Evolutionary conservation across 345 rosid species (phyloP), one percentile per base, ranked within the genome.

Genomic region (Gossypium australe): DNA sequence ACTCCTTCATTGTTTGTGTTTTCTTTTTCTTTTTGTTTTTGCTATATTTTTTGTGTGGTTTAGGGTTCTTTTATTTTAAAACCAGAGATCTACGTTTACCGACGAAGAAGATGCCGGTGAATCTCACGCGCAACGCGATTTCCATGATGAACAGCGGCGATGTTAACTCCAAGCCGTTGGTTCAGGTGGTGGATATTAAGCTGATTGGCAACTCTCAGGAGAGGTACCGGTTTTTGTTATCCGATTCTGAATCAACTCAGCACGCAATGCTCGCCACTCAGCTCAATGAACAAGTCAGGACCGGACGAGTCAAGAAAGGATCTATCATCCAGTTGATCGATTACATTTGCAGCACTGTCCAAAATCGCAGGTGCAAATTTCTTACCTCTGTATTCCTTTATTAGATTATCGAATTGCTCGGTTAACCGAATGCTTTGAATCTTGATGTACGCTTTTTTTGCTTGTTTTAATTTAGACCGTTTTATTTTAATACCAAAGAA

Each of bases 281-380:
- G 88, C 93, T 94, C 58, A 94, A 88, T 73, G 94, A 89, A 75
- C 88, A 77, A 29, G 87, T 94, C 85, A 89, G 81, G 76, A 70
- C 77, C 25, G 89, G 87, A 58, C 84, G 71, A 9, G 85, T 89
- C 84, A 84, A 76, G 83, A 89, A 82, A 61, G 97, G 98, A 65
- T 92, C 96, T n/a, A 84, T 94, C 22, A 81, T 94, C 79, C 98
- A 94, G 85, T 80, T 94, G 52, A 84, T 89, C 53, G 98, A 91
- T 79, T 91, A 90, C 82, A 89, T 92, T 74, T 94, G 97, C 88
- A 89, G 92, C 84, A 77, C 82, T 24, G 85, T 86, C 55, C 93
- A 80, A 73, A 86, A 81, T 60, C 96, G 94, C 88, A 87, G 83
- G 94, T 90, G 74, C 60, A 75, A 79, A 7, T 81, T 60, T 4